A percentile compares a stretch with the other conserved stretches of the same genome.
Conservation (phyloP, 345 rosid genomes). For the Eucalyptus sp. region DNA sequence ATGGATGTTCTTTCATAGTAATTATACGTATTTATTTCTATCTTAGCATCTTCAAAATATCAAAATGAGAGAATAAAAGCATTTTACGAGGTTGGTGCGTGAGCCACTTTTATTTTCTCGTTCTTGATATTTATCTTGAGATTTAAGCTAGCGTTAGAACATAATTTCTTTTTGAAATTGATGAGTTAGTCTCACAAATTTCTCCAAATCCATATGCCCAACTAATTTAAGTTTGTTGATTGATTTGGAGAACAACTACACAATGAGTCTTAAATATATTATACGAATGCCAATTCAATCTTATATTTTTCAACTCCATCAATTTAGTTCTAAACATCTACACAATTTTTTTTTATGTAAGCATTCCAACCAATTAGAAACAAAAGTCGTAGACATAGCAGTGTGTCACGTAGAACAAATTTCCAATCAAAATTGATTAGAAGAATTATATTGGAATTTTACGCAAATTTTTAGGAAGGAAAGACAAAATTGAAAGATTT, state of each 20-base stretch:
- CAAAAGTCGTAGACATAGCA: fast-evolving
- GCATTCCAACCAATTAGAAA: not conserved
- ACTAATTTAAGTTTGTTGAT: not conserved
- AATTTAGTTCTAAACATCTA: not conserved
- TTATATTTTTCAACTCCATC: not conserved
- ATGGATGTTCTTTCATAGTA: not conserved
- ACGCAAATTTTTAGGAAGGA: not conserved
- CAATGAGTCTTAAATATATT: not conserved
- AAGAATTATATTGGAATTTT: not conserved
- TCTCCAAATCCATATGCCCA: not conserved
- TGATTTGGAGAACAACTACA: not conserved
- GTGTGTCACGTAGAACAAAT: fast-evolving
- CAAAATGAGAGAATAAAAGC: not conserved
- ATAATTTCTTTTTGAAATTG: not conserved
- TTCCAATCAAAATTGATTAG: not conserved
- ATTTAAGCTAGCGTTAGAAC: not conserved
- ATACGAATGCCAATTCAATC: not conserved
- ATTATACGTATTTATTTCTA: not conserved
- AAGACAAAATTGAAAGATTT: not conserved
- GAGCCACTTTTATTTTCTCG: not conserved
- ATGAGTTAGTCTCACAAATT: not conserved
- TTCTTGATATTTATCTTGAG: not conserved
- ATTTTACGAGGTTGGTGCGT: not conserved
- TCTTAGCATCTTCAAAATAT: not conserved
- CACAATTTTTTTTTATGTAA: not conserved